phyloP scores from a whole-genome alignment of 2,329 filamentous ascomycete species.

The Aspergillus sp. region DNA sequence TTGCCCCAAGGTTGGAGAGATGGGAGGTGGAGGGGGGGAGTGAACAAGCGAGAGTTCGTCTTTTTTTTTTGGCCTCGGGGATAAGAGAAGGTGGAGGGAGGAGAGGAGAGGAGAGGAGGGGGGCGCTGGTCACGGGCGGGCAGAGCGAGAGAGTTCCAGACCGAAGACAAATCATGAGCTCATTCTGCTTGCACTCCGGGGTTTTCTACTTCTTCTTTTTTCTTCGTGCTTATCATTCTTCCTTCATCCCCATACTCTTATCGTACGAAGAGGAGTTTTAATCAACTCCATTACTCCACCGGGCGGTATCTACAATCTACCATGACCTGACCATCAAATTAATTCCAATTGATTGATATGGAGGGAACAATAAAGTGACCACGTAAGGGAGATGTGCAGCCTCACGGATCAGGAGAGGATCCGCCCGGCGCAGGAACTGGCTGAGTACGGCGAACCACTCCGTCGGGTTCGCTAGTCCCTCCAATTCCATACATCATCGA shows the following conservation, averaged over 20 bases:
- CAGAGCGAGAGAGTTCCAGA: not conserved
- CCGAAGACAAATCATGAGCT: not conserved
- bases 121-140: not conserved
- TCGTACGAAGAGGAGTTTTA: no score
- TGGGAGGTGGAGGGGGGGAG: not conserved
- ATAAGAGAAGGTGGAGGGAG: not conserved
- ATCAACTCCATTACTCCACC: no score
- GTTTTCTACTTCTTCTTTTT: not conserved
- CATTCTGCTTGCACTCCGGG: not conserved
- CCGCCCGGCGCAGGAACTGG: constrained; percentile 30
- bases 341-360: no score
- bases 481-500: no score
- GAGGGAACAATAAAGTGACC: no score
- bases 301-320: no score
- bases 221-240: not conserved
- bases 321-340: no score
- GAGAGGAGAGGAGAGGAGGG: not conserved
- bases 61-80: not conserved
- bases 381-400: constrained; percentile 2
- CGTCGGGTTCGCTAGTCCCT: constrained; percentile 21
- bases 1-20: not conserved
- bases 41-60: constrained; percentile 4
- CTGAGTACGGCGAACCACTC: constrained; percentile 20
- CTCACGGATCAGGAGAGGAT: constrained; percentile 20
- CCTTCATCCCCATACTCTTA: not conserved